A percentile compares a stretch with the other conserved stretches of the same genome.
Conservation (phyloP, 2,329 filamentous ascomycete genomes). For the Ambrosiella cleistominuta region DNA sequence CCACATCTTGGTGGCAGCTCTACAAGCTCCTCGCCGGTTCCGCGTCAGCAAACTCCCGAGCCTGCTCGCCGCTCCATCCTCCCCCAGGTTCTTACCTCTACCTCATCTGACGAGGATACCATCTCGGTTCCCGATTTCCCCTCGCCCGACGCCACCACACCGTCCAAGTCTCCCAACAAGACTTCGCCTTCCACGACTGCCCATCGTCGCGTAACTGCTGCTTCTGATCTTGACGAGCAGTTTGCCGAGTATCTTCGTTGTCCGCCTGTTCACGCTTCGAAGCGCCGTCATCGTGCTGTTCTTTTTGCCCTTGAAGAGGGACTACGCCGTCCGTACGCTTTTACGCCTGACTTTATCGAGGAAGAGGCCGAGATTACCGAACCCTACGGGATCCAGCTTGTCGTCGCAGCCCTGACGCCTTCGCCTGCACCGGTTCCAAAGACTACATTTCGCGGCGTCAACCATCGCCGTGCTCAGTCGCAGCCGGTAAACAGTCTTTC, state of each 20-base stretch:
- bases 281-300: constrained; percentile 73
- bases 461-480: constrained; percentile 10
- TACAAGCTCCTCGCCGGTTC: constrained; percentile 17
- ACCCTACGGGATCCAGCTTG: constrained; percentile 43
- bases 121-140: constrained; percentile 19
- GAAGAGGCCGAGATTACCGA: constrained; percentile 89
- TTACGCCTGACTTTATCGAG: constrained; percentile 71
- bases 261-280: constrained; percentile 50
- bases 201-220: constrained; percentile 3
- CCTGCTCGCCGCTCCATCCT: constrained; percentile 19
- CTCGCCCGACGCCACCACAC: constrained; percentile 13
- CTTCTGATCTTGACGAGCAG: constrained; percentile 3
- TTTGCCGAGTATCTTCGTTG: constrained; percentile 19
- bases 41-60: constrained; percentile 14
- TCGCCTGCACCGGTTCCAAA: constrained; percentile 31
- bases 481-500: constrained; percentile 4
- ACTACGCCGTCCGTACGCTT: constrained; percentile 61
- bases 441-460: constrained; percentile 19
- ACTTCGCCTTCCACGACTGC: not conserved
- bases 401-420: constrained; percentile 26
- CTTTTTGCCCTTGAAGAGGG: constrained; percentile 85
- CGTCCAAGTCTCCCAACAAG: not conserved
- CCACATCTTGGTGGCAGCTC: constrained; percentile 16
- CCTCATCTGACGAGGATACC: constrained; percentile 22
- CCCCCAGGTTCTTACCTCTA: constrained; percentile 32